Base-by-base conservation (phyloP, 352 stramenopile genomes). In the Peronosclerospora sorghi region DNA sequence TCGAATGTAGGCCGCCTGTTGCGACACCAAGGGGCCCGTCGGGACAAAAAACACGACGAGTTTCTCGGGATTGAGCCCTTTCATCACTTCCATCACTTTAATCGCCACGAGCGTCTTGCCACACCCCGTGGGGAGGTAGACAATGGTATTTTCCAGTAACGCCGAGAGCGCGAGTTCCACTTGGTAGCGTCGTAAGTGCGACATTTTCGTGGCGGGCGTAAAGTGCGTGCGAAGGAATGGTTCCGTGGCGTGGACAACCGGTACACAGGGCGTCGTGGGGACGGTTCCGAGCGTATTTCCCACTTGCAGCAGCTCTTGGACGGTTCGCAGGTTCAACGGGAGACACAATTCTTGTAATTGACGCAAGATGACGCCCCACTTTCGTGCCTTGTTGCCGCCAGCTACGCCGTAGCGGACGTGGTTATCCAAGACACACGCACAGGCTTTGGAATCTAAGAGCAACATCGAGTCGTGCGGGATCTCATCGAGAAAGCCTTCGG, bases 21-120 rank as follows among this genome's bases (percentile, higher is more conserved):
- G 77, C 32, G 65, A 78, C n/a, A 90, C 77, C 5, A 87, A 54
- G 20, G 77, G 77, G 0, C 66, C 68, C 4, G 77, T 90, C 0
- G 74, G 77, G 4, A 90, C 74, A 27, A 90, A 75, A 37, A 90
- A 74, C 1, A 76, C 73, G 10, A 70, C 62, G 18, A 83, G 54
- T 17, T 60, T 65, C 3, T 51, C 24, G 2, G 71, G 64, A 40
- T 90, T 90, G 5, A 86, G 40, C 0, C 48, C 40, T 45, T 69
- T 79, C 41, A 90, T 63, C 24, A 75, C 59, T 27, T 83, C 63
- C 21, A 86, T 68, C 14, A 83, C 71, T 32, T 81, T 85, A 15
- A 87, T 79, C 0, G 74, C 74, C 27, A 86, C 62, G 15, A 87
- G 48, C 2, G 77, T 90, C 52, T 90, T 90, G 2, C 77, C 74